These are phyloP conservation scores for Conringia planisiliqua DNA, from an alignment of 345 rosid species.

Conservation along the genomic window DNA sequence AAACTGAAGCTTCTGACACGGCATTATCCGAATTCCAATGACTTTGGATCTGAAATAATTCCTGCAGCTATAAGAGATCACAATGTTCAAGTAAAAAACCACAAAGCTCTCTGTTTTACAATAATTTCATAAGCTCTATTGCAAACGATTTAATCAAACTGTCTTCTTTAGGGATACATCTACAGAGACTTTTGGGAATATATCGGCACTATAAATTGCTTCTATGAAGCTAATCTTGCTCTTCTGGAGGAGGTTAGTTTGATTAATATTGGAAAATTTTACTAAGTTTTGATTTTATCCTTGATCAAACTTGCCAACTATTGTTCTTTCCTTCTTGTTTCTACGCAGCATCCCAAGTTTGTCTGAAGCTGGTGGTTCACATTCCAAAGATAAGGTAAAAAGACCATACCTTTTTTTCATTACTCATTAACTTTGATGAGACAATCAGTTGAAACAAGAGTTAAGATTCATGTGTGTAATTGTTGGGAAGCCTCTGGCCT, in stretches of 20 bases:
- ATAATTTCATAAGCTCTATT: not conserved
- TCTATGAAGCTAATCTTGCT: conserved; percentile 91
- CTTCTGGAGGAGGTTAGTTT: conserved; percentile 77
- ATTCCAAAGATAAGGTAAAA: no score
- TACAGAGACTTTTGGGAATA: conserved; percentile 95
- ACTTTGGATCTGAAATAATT: conserved; percentile 93
- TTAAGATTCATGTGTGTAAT: no score
- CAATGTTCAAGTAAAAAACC: conserved; percentile 61
- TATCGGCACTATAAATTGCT: conserved; percentile 84
- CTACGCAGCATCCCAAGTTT: conserved; percentile 63
- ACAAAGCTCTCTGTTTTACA: not conserved
- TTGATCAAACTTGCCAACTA: not conserved
- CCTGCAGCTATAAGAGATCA: conserved; percentile 85
- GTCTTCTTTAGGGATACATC: conserved; percentile 53
- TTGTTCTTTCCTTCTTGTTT: not conserved
- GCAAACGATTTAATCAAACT: not conserved
- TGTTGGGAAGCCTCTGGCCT: no score
- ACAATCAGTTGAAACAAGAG: no score
- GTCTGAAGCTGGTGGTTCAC: no score
- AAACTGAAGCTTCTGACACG: conserved; percentile 65
- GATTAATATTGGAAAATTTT: not conserved
- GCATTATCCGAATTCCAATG: conserved; percentile 77
- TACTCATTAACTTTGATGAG: no score
- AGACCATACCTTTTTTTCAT: no score
- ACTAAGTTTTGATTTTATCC: not conserved